Evolutionary conservation across 805 yeast genomes (phyloP), one percentile per base, ranked within the genome.

Genomic region (Spathaspora gorwiae): DNA sequence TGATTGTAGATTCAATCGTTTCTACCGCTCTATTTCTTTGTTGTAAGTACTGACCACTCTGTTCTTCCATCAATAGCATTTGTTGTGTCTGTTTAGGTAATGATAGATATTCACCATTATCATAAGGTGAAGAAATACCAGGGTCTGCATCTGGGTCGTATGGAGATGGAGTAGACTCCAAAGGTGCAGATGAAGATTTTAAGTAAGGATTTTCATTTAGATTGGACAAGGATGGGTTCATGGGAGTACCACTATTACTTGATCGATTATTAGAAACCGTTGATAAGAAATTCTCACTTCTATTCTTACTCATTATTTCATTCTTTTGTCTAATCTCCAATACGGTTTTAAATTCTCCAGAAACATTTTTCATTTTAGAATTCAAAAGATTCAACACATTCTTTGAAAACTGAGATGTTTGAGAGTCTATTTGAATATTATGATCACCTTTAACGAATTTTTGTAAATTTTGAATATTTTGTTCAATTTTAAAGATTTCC

Each of bases 1-100:
- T 92, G 49, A 94, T 94, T 0, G 99, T 94, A n/a, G 89, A 78
- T 62, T 94, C 99, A 42, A 94, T 94, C 0, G 97, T 88, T 60
- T 92, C 98, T 42, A 94, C 97, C 0, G 99, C 99, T 39, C 83
- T 64, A 55, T 83, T 84, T 57, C 99, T 77, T 54, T 86, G 94
- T 56, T 83, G 92, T 45, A 90, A 69, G 60, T 94, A 94, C 48
- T 73, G 76, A 29, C 39, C 42, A 52, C 80, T 81, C 63, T 90
- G 96, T 56, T 92, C 97, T 57, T 90, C 73, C 63, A 90, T 67
- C 57, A 87, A 72, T 54, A 89, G 64, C 54, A 87, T 84, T 56
- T 90, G 96, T 47, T 68, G 63, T 34, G 92, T 86, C 59, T 89
- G 96, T 58, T 83, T 81, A 0, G 97, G 97, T 34, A 92, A 73